Base-by-base conservation (phyloP, 805 yeast species). In the Yarrowia sp. region DNA sequence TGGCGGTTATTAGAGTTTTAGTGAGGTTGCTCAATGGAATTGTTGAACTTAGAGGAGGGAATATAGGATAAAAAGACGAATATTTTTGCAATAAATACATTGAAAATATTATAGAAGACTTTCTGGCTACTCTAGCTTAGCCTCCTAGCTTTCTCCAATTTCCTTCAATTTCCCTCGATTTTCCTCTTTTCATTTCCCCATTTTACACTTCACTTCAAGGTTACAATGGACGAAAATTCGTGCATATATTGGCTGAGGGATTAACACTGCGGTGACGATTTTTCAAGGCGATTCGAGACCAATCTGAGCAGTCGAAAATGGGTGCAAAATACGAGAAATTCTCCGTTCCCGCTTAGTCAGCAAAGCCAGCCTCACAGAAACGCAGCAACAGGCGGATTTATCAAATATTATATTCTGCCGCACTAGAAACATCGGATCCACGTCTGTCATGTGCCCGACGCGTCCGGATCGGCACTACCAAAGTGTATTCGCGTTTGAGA, bases 351-450 rank as follows among this genome's bases (percentile, higher is more conserved):
- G 32, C 32, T 26, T 26, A 26, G 32, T 26, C 32, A 26, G 32
- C 32, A 26, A 26, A 26, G 32, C 32, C 32, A 5, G 7, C 32
- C 40, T 38, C 40, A 10, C 40, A 9, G 10, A 38, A 38, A 38
- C 5, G 12, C 5, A 11, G 12, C 40, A 9, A 11, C 3, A 5
- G 40, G 12, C 40, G 12, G 10, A 5, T 38, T 38, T 11, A 2
- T 10, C 63, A 22, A 38, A 56, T 56, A 56, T 56, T 56, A 56
- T 56, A 8, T 56, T 56, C 41, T 56, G 49, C 50, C 48, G 64
- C 64, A 42, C 49, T 56, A 43, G 64, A 42, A 56, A 56, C 64
- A 56, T 56, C 64, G 49, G 49, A 3, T 42, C 64, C 64, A 43
- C 64, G 49, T 56, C 64, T 42, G 48, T 26, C 49, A 56, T 56